phyloP scores from a whole-genome alignment of 148 eudicot species.

The Vaccinium darrowii region DNA sequence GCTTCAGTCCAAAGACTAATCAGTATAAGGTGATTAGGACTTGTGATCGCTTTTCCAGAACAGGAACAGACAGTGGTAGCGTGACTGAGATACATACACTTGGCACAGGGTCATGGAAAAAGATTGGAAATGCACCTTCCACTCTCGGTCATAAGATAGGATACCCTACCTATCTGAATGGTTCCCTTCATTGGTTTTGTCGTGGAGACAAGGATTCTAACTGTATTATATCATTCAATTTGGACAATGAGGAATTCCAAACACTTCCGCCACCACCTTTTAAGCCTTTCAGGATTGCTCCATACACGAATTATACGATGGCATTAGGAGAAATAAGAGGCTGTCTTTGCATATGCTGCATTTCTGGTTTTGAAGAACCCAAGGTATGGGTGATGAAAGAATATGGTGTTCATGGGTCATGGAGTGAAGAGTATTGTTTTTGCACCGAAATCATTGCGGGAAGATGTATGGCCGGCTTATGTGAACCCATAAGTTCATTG shows the following conservation, averaged over 20 bases:
- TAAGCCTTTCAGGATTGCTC: neutral
- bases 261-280: constrained; percentile 13
- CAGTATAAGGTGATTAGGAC: constrained; percentile 13
- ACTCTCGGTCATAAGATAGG: too few species aligned
- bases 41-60: neutral
- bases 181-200: constrained; percentile 17
- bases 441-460: neutral
- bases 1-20: neutral
- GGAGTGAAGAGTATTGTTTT: constrained; percentile 20
- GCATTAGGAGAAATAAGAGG: constrained; percentile 16
- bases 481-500: constrained; percentile 14
- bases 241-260: constrained; percentile 23
- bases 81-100: neutral
- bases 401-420: constrained; percentile 21
- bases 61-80: neutral
- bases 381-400: constrained; percentile 23
- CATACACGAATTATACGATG: neutral
- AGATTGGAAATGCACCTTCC: neutral
- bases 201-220: too few species aligned
- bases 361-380: neutral
- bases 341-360: constrained; percentile 14
- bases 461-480: neutral
- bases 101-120: constrained; percentile 6
- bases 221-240: constrained; percentile 18
- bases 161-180: neutral